phyloP scores from a whole-genome alignment of 139 green algal genomes.

The Chlorella sp. region DNA sequence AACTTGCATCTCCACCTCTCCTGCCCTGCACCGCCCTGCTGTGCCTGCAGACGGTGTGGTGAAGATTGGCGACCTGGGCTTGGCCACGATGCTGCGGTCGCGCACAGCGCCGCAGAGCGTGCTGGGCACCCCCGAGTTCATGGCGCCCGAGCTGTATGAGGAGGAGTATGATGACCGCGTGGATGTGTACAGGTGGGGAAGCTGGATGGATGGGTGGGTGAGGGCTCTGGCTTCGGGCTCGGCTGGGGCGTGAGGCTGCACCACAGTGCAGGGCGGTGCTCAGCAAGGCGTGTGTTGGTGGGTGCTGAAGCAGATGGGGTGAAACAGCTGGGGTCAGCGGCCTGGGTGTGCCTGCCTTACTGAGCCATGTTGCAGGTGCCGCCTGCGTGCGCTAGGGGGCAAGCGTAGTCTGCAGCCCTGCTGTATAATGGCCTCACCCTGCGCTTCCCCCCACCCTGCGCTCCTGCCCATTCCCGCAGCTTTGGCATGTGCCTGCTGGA shows the following conservation, averaged over 20 bases:
- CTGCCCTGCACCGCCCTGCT: not conserved
- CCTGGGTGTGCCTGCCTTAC: too few species aligned
- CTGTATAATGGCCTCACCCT: not conserved
- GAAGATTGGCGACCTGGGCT: constrained; percentile 98
- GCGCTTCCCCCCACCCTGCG: not conserved
- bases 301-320: not conserved
- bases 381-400: not conserved
- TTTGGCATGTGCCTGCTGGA: constrained; percentile 99
- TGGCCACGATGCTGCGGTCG: constrained; percentile 92
- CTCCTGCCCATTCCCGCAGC: constrained; percentile 23
- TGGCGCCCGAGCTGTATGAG: constrained; percentile 99
- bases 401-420: not conserved
- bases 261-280: not conserved
- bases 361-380: not conserved
- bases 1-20: not conserved
- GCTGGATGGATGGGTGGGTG: not conserved
- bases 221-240: too few species aligned
- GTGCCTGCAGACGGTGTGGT: constrained; percentile 80
- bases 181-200: constrained; percentile 82
- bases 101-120: constrained; percentile 92
- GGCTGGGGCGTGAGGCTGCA: not conserved
- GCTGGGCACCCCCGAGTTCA: constrained; percentile 97
- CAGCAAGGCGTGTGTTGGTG: not conserved
- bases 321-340: not conserved
- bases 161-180: constrained; percentile 99